Evolutionary conservation across 1,284 basidiomycete species (phyloP).

Genomic region (Ceratobasidium sp.): DNA sequence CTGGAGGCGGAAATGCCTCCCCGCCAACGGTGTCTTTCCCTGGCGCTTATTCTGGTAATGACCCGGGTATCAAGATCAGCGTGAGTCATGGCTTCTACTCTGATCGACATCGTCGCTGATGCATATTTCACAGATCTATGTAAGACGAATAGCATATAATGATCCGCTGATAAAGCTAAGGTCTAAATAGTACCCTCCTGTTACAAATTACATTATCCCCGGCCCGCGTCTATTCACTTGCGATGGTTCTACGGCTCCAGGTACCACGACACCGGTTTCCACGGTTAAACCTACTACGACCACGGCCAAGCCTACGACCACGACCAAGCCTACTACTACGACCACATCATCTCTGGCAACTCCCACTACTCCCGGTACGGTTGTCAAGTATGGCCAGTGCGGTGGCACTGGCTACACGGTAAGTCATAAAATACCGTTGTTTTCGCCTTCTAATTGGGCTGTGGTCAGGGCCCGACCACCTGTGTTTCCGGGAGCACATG

Average conservation of each 20-base stretch:
- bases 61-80: conserved; percentile 66
- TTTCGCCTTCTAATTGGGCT: neutral
- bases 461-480: conserved; percentile 17
- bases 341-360: conserved; percentile 33
- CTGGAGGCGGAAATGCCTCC: conserved; percentile 45
- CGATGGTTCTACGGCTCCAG: conserved; percentile 34
- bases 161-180: neutral
- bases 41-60: conserved; percentile 71
- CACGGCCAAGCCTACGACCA: conserved; percentile 18
- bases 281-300: conserved; percentile 19
- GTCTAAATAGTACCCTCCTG: conserved; percentile 24
- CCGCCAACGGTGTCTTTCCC: conserved; percentile 70
- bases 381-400: conserved; percentile 45
- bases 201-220: conserved; percentile 43
- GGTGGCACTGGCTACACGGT: conserved; percentile 40
- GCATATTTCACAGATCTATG: conserved; percentile 20
- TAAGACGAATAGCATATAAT: neutral
- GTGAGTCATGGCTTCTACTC: neutral
- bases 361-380: conserved; percentile 30
- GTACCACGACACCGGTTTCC: conserved; percentile 20
- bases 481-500: conserved; percentile 45
- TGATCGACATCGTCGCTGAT: neutral
- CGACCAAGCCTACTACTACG: conserved; percentile 5
- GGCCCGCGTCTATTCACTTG: conserved; percentile 47
- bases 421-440: neutral